phyloP scores from a whole-genome alignment of 495 filamentous ascomycete species.

The Trichoderma parareesei region DNA sequence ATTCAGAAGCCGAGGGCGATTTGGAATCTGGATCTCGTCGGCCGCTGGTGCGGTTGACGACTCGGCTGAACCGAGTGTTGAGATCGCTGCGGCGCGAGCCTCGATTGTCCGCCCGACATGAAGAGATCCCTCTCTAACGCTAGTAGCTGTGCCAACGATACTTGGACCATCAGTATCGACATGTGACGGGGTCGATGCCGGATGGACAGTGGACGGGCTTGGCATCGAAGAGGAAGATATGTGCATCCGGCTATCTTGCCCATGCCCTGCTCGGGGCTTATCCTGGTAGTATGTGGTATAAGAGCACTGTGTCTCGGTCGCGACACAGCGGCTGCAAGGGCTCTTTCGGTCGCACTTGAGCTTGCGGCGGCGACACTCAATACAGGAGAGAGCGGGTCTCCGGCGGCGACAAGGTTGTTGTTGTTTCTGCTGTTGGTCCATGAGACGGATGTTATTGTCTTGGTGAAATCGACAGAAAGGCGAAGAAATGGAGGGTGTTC shows the following conservation, averaged over 20 bases:
- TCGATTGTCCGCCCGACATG: background rate
- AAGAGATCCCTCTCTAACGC: too few relatives aligned
- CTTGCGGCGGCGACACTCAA: conserved; percentile 44
- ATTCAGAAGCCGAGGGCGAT: conserved; percentile 3
- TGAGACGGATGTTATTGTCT: background rate
- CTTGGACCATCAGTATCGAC: too few relatives aligned
- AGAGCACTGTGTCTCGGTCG: conserved; percentile 18
- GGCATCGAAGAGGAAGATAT: too few relatives aligned
- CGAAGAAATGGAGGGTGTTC: background rate
- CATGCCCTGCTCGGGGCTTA: too few relatives aligned
- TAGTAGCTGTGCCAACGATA: too few relatives aligned
- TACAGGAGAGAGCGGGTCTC: conserved; percentile 33
- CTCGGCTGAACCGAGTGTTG: background rate
- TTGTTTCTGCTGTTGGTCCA: conserved; percentile 20
- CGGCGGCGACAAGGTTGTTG: conserved; percentile 24
- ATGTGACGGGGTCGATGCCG: too few relatives aligned
- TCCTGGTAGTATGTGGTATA: background rate
- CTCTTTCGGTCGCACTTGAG: conserved; percentile 40
- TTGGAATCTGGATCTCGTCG: conserved; percentile 9
- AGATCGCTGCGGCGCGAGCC: background rate
- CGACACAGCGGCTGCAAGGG: conserved; percentile 39
- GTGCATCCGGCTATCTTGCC: too few relatives aligned
- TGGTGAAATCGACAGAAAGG: background rate
- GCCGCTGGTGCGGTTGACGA: conserved; percentile 1
- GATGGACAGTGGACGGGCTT: too few relatives aligned